phyloP scores from a whole-genome alignment of 192 early-diverging fungal genomes.

The Mortierella hygrophila region DNA sequence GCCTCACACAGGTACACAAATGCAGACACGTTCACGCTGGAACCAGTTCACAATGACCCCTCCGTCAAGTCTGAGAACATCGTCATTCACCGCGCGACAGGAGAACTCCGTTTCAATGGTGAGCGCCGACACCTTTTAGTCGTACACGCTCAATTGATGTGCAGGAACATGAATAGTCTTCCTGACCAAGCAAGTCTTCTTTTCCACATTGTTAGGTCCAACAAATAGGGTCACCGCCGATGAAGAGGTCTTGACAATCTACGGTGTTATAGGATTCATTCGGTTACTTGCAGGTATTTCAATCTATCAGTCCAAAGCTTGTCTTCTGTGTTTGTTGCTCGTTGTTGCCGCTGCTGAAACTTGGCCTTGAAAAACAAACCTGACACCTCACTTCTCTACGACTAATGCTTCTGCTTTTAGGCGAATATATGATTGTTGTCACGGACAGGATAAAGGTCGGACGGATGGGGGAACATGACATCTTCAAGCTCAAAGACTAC shows the following conservation, averaged over 20 bases:
- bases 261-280: constrained; percentile 82
- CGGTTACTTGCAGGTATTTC: constrained; percentile 72
- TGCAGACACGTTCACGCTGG: constrained; percentile 66
- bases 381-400: neutral
- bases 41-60: constrained; percentile 68
- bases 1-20: constrained; percentile 63
- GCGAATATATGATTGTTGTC: constrained; percentile 84
- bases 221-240: constrained; percentile 54
- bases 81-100: constrained; percentile 67
- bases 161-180: neutral
- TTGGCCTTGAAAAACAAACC: neutral
- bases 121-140: neutral
- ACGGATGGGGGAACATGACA: constrained; percentile 69
- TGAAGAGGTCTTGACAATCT: constrained; percentile 67
- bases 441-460: constrained; percentile 75
- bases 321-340: neutral
- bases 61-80: constrained; percentile 66
- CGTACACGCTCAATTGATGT: neutral
- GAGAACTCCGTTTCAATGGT: constrained; percentile 62
- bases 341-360: neutral
- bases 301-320: neutral
- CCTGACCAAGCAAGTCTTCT: neutral
- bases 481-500: constrained; percentile 74
- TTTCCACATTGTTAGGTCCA: constrained; percentile 3
- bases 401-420: constrained; percentile 46